Evolutionary conservation across 225 moss, liverwort and hornwort species (phyloP), one percentile per base, ranked within the genome.

Genomic region (Physcomitrium patens): DNA sequence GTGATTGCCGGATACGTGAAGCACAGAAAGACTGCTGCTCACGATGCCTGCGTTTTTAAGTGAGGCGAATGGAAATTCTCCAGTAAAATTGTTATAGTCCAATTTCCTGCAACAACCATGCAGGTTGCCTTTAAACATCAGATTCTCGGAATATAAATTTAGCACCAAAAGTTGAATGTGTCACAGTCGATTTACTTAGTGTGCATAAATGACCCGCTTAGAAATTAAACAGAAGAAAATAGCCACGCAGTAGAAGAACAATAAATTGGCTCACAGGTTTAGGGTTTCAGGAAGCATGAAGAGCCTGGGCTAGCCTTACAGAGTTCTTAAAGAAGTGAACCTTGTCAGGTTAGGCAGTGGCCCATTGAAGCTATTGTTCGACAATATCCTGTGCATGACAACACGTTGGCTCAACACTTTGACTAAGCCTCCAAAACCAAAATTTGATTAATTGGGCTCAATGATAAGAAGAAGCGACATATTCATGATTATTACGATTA

Each of bases 1-100:
- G 0, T 58, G 19, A 41, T 49, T 80, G 75, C 80, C 75, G 12
- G 75, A 75, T 18, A 75, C 3, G 20, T 80, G 75, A 2, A 80
- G 43, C 27, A 70, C 10, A 57, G 69, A 75, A 50, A 70, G 65
- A 27, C 0, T 0, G 44, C 0, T 53, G 27, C n/a, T 49, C 20
- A 0, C 0, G n/a, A 0, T 43, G 20, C 16, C 27, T 0, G 14
- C 8, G 19, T 46, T 53, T 10, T 75, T 6, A 7, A 65, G 44
- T 17, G 80, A 58, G 17, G 45, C 18, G 41, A 50, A 44, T 0
- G 80, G 69, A 2, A 80, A 64, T 0, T 3, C 24, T 15, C 57
- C 44, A 24, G 49, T 69, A 1, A 79, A 24, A 18, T 74, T 63
- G 63, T 74, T 74, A 1, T 74, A 23, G 18, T 2, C 56, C 69